A percentile compares a stretch with the other conserved stretches of the same genome.
These are phyloP conservation scores for Lentinula lateritia DNA, from an alignment of 768 basidiomycete species.

Conservation along the genomic window DNA sequence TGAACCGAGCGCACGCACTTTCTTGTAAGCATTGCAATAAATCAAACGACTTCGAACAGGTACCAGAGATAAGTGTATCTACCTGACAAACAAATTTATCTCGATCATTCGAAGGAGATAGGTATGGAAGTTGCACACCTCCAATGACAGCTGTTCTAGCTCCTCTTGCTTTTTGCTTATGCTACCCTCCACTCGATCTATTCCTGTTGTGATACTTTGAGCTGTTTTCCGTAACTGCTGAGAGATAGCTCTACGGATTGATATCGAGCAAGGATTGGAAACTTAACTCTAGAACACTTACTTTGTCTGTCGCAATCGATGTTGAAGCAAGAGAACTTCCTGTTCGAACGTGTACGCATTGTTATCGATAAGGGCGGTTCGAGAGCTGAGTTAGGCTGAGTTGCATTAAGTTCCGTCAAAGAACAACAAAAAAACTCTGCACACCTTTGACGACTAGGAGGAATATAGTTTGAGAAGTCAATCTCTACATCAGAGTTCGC, in stretches of 20 bases:
- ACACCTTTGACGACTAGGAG: constrained; percentile 3
- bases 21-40: not conserved
- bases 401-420: not conserved
- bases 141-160: constrained; percentile 22
- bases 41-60: not conserved
- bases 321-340: not conserved
- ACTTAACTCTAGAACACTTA: not conserved
- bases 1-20: not conserved
- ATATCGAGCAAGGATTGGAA: not conserved
- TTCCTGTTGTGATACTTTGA: constrained; percentile 16
- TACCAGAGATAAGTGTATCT: not conserved
- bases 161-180: constrained; percentile 17
- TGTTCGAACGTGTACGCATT: not conserved
- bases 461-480: not conserved
- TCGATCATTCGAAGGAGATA: not conserved
- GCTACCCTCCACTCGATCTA: constrained; percentile 16
- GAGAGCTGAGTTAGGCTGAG: not conserved
- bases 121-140: constrained; percentile 13
- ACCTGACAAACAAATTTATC: not conserved
- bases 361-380: not conserved
- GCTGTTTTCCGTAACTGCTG: constrained; percentile 19
- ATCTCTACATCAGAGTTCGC: not conserved
- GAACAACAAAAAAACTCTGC: not conserved
- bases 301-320: constrained; percentile 1
- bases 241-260: constrained; percentile 15